Base-by-base conservation (phyloP, 192 early-diverging fungal species). In the Backusella sp. region DNA sequence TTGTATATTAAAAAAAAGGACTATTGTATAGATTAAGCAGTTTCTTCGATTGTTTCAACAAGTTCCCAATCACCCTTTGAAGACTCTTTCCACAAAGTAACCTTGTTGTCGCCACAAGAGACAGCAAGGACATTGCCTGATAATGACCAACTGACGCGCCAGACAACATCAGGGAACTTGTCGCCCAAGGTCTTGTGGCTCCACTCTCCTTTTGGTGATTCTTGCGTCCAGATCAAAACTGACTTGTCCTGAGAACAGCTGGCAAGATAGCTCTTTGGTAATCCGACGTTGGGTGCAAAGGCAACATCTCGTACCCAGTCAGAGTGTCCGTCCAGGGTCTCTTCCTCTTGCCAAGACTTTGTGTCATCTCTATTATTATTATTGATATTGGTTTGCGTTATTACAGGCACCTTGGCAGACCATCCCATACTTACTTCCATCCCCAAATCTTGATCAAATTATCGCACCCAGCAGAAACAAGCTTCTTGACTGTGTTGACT, bases 291-390 rank as follows among this genome's bases (percentile, higher is more conserved):
- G 26, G 98, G 98, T 35, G 98, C 97, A 86, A 93, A 99, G 11
- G 96, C 92, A 52, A 99, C 94, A 83, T 99, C 98, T 28, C 98
- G 90, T 17, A 99, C 96, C 98, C 98, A 99, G 81, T 99, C 97
- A 34, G 91, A 87, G 81, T 99, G 98, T 7, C 94, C 95, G 66
- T 96, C 93, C 46, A 99, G 87, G 7, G 84, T 88, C 8, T 88
- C 88, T 59, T 94, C 91, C 76, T 95, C 91, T 73, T 93, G 93
- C 90, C 93, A 98, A 2, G 84, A 79, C 80, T 92, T 91, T 44
- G 85, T 88, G 21, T 95, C 94, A 68, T 97, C 95, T 68, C 88
- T 90, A 44, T 53, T 53, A 21, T 53, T 53, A 21, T 53, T 53
- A 39, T 21, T 56, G 21, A 12, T 21, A 59, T 59, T 23, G 36